Conservation (phyloP, 305 asterid genomes). For the Euphrasia arctica region DNA sequence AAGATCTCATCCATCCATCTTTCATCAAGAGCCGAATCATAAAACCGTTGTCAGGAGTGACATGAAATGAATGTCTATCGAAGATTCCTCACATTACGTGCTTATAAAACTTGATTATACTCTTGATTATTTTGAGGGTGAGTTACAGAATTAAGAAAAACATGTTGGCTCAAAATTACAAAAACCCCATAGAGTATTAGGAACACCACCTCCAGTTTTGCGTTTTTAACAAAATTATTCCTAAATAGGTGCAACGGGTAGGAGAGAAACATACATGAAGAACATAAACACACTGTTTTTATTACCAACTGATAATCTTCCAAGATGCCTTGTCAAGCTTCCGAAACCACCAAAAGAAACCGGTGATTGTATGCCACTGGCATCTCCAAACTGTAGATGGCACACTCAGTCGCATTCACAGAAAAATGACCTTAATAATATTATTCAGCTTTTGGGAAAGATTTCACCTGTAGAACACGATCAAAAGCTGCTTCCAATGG, state of each 20-base stretch:
- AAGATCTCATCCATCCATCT: too few species aligned
- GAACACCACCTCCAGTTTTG: too few species aligned
- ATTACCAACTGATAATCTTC: conserved; percentile 81
- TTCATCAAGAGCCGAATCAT: too few species aligned
- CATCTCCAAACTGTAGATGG: conserved; percentile 86
- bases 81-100: too few species aligned
- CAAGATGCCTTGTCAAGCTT: conserved; percentile 94
- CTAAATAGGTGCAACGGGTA: too few species aligned
- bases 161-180: conserved; percentile 8
- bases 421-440: conserved; percentile 26
- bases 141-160: background rate
- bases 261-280: background rate
- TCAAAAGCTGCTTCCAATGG: conserved; percentile 88
- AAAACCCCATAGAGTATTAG: background rate
- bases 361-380: conserved; percentile 97
- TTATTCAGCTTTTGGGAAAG: conserved; percentile 20
- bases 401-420: conserved; percentile 28
- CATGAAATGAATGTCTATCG: too few species aligned
- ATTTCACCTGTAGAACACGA: conserved; percentile 78
- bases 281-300: conserved; percentile 8
- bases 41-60: too few species aligned
- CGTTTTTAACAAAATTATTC: too few species aligned
- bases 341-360: conserved; percentile 99
- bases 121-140: too few species aligned
- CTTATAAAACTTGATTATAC: too few species aligned